Base-by-base conservation (phyloP, 176 grass and related monocot genomes). In the Musa acuminata region DNA sequence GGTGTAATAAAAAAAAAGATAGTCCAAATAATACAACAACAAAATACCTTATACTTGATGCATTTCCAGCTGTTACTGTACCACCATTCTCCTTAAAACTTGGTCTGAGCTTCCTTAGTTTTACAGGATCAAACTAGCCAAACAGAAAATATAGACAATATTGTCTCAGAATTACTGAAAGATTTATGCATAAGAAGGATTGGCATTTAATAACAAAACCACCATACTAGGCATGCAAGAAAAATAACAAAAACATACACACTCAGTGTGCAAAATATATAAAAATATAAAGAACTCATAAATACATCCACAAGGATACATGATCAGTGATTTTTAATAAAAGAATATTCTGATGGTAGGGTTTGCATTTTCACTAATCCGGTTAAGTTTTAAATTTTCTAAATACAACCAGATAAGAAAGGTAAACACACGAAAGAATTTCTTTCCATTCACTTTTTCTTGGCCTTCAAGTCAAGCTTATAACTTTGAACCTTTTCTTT, bases 31-130 rank as follows among this genome's bases (percentile, higher is more conserved):
- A 8, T 43, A 43, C 3, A 43, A 43, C 35, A 43, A 43, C 35
- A 43, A 43, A 35, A 21, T 76, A 78, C 76, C 76, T 78, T 78
- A 78, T 78, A 57, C 64, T 78, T 49, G 76, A 78, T 52, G 76
- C 76, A 78, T 78, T 78, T 49, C 76, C 76, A 55, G 76, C 76
- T 57, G 76, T 78, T 19, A 78, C 64, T 67, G 52, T 78, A 29
- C 76, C 76, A 49, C 25, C 51, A 58, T 78, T 78, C 50, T 78
- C 76, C 63, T 69, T 78, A 57, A 78, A 78, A 69, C 64, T 78
- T 55, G 76, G 64, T 43, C 76, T 65, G 64, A 78, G 76, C 64
- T 78, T 78, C 64, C 25, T 69, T 51, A 78, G 13, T 55, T 78
- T 78, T 23, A 58, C 50, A 14, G 76, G 76, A 78, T 78, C 76